Base-by-base conservation (phyloP, 2,329 filamentous ascomycete species). In the Penicillium oxalicum region DNA sequence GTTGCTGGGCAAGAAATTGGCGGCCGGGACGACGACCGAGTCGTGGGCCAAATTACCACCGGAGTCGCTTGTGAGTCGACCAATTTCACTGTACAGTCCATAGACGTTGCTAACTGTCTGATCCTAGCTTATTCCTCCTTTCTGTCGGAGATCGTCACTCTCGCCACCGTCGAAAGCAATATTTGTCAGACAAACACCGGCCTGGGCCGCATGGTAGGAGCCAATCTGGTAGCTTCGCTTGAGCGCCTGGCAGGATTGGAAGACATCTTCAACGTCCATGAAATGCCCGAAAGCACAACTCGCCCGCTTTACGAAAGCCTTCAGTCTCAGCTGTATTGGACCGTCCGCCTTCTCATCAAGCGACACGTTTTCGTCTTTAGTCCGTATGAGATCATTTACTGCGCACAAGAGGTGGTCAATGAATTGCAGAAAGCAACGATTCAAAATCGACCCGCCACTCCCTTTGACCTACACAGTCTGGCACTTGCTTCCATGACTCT, bases 241-340 rank as follows among this genome's bases (percentile, higher is more conserved):
- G 68, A 69, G 51, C 68, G 68, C 45, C 56, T 71, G n/a, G 57
- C 59, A 8, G 64, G 69, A 32, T 55, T 70, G 45, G 63, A 70
- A 40, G 64, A 66, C 42, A 54, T 68, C 11, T 65, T 61, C 47
- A 58, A 59, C 29, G 55, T 61, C 5, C 50, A 61, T 13, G 63
- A 63, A 27, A 51, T 56, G 27, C 47, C 56, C 9, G 63, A 65
- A 40, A 59, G 61, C 43, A 54, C 55, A 6, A 54, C 58, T 36
- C 57, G 60, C 8, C 50, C 54, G 36, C 66, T 68, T 32, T 55
- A 66, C 11, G 66, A 71, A 40, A 68, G 64, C 36, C 54, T 73
- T 9, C 70, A 70, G 36, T 60, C 63, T 27, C 69, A 72, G 29
- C 59, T 72, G 11, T 72, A 70, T 55, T 73, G 70, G 70, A 71